Percentiles rank a stretch among this genome's conserved stretches.
Evolutionary conservation across 2,329 filamentous ascomycete species (phyloP).

Genomic region (Claviceps pazoutovae): DNA sequence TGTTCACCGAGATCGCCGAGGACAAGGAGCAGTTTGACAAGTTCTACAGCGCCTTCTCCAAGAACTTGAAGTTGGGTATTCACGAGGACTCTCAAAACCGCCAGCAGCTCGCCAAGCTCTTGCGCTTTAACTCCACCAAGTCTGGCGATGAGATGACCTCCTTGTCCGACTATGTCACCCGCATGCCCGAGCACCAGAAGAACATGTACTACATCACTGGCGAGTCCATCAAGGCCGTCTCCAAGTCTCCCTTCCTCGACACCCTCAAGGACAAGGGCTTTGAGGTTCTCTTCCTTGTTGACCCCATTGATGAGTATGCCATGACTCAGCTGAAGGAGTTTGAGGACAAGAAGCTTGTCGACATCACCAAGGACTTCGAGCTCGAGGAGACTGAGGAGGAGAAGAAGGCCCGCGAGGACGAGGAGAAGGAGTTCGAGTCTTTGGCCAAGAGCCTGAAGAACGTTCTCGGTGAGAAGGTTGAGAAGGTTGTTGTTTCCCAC

Average conservation of each 20-base stretch:
- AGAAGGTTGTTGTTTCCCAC: constrained; percentile 99
- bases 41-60: constrained; percentile 98
- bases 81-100: constrained; percentile 99
- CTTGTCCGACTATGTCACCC: constrained; percentile 91
- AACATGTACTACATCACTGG: constrained; percentile 99
- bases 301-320: constrained; percentile 98
- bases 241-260: constrained; percentile 98
- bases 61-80: constrained; percentile 99
- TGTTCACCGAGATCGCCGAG: constrained; percentile 97
- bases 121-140: constrained; percentile 98
- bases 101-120: constrained; percentile 81
- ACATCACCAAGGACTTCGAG: constrained; percentile 99
- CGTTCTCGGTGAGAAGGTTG: constrained; percentile 96
- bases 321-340: constrained; percentile 99
- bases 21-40: constrained; percentile 99
- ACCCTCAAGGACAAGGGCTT: constrained; percentile 98
- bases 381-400: constrained; percentile 99
- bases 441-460: constrained; percentile 98
- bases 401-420: constrained; percentile 86
- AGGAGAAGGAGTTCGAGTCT: constrained; percentile 96
- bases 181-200: constrained; percentile 99
- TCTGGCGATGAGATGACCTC: constrained; percentile 92
- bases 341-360: constrained; percentile 99
- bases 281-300: constrained; percentile 97
- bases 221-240: constrained; percentile 96